phyloP scores from a whole-genome alignment of 2,329 filamentous ascomycete genomes.

The Balansia obtecta region DNA sequence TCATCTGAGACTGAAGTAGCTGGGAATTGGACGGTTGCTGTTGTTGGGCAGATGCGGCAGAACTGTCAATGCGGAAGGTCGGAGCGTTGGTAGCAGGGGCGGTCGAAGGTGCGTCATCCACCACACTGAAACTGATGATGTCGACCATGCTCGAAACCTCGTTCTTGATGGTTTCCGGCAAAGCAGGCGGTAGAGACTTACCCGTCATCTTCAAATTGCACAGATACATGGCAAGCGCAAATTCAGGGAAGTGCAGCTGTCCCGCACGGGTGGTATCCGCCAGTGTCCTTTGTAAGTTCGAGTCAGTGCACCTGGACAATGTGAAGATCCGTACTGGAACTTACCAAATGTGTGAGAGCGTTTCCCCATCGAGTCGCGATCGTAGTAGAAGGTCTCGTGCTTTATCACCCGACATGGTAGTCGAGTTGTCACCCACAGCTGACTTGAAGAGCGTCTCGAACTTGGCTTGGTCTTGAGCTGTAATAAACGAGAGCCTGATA shows the following conservation, averaged over 20 bases:
- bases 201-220: constrained; percentile 89
- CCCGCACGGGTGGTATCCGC: constrained; percentile 94
- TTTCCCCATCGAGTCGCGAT: constrained; percentile 77
- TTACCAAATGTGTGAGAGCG: constrained; percentile 86
- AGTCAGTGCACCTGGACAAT: background rate
- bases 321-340: constrained; percentile 8
- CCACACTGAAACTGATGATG: constrained; percentile 90
- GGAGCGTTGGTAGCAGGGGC: constrained; percentile 51
- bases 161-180: constrained; percentile 84
- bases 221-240: constrained; percentile 94
- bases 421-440: constrained; percentile 71
- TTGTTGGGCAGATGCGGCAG: constrained; percentile 48
- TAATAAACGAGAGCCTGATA: constrained; percentile 91
- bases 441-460: constrained; percentile 98
- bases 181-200: constrained; percentile 58
- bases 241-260: constrained; percentile 93
- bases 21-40: constrained; percentile 62
- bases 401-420: constrained; percentile 84
- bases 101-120: constrained; percentile 52
- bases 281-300: constrained; percentile 50
- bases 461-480: constrained; percentile 84
- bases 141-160: constrained; percentile 99
- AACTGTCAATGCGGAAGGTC: constrained; percentile 46
- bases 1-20: constrained; percentile 53
- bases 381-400: constrained; percentile 79